A percentile compares a stretch with the other conserved stretches of the same genome.
These are phyloP conservation scores for Aspergillus calidoustus DNA, from an alignment of 2,329 filamentous ascomycete species.

Conservation along the genomic window DNA sequence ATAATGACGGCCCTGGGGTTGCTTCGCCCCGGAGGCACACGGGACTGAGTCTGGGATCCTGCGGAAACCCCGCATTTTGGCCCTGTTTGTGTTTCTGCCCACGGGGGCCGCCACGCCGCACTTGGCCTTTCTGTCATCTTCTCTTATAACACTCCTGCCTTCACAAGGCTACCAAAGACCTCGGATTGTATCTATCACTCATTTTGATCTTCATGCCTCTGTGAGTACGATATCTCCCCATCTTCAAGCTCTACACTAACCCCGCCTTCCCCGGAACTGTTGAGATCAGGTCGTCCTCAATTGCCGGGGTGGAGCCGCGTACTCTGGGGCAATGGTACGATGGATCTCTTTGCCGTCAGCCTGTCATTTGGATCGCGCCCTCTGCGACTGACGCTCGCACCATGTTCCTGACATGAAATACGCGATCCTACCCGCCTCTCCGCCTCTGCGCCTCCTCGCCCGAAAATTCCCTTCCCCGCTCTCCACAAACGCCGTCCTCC, in stretches of 20 bases:
- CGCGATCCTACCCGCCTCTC: not conserved
- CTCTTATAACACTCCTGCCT: not conserved
- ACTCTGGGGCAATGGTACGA: not conserved
- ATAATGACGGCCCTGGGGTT: not conserved
- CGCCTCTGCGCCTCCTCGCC: not conserved
- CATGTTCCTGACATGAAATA: not conserved
- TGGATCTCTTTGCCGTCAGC: not conserved
- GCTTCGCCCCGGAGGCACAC: not conserved
- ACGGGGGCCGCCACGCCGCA: conserved; percentile 1
- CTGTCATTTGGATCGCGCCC: not conserved
- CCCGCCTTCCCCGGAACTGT: not conserved
- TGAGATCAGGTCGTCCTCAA: not conserved
- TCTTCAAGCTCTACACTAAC: not conserved
- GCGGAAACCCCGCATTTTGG: conserved; percentile 11
- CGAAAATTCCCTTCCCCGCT: not conserved
- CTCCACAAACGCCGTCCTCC: not conserved
- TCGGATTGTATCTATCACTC: not conserved
- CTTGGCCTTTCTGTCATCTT: not conserved
- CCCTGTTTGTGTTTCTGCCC: not conserved
- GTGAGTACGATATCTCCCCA: not conserved
- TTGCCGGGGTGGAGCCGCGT: not conserved
- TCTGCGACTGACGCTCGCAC: not conserved
- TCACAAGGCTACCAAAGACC: not conserved
- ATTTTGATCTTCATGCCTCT: not conserved
- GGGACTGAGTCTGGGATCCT: not conserved